Evolutionary conservation across 108 stramenopile species (phyloP).

Genomic region (Skeletonema marinoi): DNA sequence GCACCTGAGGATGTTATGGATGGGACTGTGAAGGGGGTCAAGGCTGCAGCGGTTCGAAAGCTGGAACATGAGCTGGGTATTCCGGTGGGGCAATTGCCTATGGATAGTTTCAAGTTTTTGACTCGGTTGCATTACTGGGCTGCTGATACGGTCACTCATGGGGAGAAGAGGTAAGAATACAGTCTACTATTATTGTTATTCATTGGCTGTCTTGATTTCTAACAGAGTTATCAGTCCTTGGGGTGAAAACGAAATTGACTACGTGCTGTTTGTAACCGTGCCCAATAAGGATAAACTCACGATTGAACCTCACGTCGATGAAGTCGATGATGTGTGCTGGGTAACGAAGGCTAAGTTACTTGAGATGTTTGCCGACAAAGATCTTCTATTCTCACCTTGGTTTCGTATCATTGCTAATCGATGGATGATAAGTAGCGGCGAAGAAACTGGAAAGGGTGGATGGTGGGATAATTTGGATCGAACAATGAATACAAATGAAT

Average conservation of each 20-base stretch:
- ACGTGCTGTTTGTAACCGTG: slow-evolving; percentile 88
- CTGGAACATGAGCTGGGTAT: slow-evolving; percentile 97
- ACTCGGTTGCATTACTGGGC: slow-evolving; percentile 99
- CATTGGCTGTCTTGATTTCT: too few species aligned
- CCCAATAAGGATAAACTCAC: slow-evolving; percentile 65
- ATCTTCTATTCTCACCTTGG: slow-evolving; percentile 88
- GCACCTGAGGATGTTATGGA: slow-evolving; percentile 53
- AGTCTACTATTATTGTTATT: background rate
- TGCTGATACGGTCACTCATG: slow-evolving; percentile 90
- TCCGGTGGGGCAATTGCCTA: slow-evolving; percentile 51
- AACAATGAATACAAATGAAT: slow-evolving; percentile 79
- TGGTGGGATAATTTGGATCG: slow-evolving; percentile 88
- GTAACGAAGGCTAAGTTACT: slow-evolving; percentile 61
- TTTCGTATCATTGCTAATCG: slow-evolving; percentile 86
- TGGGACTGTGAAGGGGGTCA: slow-evolving; percentile 89
- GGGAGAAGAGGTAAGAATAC: slow-evolving; percentile 58
- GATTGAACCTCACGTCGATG: slow-evolving; percentile 89
- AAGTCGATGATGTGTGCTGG: slow-evolving; percentile 87
- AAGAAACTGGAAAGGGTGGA: slow-evolving; percentile 1
- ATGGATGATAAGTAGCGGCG: slow-evolving; percentile 62
- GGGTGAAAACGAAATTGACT: slow-evolving; percentile 99
- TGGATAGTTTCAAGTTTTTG: slow-evolving; percentile 91
- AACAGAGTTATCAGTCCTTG: slow-evolving; percentile 64
- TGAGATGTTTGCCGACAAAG: slow-evolving; percentile 73
- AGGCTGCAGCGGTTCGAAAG: slow-evolving; percentile 96